These are phyloP conservation scores for Luzula sylvatica DNA, from an alignment of 176 grass and related monocot genomes.

Conservation along the genomic window DNA sequence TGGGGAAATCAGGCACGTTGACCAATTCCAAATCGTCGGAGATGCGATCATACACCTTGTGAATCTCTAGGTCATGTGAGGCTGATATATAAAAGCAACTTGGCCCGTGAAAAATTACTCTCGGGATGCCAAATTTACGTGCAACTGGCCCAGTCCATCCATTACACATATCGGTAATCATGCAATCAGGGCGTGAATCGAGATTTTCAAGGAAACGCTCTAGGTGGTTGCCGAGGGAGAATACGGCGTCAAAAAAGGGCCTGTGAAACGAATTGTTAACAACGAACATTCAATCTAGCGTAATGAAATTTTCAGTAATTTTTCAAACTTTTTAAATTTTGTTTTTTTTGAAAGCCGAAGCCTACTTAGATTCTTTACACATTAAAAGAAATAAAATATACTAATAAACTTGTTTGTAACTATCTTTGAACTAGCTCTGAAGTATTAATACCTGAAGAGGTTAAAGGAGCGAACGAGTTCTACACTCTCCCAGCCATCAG, in stretches of 20 bases:
- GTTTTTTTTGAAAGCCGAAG: too few species aligned
- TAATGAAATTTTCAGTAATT: too few species aligned
- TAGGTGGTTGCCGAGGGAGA: slow-evolving; percentile 21
- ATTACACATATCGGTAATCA: slow-evolving; percentile 42
- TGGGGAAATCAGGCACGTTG: slow-evolving; percentile 26
- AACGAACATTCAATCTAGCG: too few species aligned
- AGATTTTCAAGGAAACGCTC: slow-evolving; percentile 11
- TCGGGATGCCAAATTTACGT: slow-evolving; percentile 21
- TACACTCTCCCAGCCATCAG: slow-evolving; percentile 34
- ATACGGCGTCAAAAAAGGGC: slow-evolving; percentile 27
- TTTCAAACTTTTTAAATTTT: too few species aligned
- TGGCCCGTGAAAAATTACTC: slow-evolving; percentile 43
- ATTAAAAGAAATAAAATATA: too few species aligned
- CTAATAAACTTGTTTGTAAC: too few species aligned
- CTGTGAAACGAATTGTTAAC: not conserved
- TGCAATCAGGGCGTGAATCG: slow-evolving; percentile 20
- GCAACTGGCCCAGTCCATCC: slow-evolving; percentile 34
- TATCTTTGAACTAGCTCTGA: too few species aligned
- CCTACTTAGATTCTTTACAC: too few species aligned
- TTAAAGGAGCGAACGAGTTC: slow-evolving; percentile 8
- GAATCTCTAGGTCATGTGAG: slow-evolving; percentile 21
- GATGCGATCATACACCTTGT: slow-evolving; percentile 27
- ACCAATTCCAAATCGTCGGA: slow-evolving; percentile 22
- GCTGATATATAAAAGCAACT: slow-evolving; percentile 32
- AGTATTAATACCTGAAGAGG: too few species aligned